Evolutionary conservation across 2,329 filamentous ascomycete genomes (phyloP).

Genomic region (Fusarium secorum): DNA sequence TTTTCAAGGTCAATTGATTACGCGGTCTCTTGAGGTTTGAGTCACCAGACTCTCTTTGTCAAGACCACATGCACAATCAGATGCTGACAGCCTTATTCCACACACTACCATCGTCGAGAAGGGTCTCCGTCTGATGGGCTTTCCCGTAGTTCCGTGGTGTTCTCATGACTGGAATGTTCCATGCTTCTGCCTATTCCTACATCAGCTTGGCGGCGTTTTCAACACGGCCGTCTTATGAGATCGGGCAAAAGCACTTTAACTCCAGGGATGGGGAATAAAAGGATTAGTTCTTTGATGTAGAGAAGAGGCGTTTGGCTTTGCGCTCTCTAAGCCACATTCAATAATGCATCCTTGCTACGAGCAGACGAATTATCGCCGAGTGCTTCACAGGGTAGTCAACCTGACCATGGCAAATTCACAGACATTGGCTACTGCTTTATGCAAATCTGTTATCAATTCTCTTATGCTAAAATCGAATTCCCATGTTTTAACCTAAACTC

Average conservation of each 20-base stretch:
- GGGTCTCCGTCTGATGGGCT: slow-evolving; percentile 10
- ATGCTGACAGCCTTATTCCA: slow-evolving; percentile 24
- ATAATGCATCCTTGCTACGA: not conserved
- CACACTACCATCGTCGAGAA: slow-evolving; percentile 6
- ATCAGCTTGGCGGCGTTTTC: not conserved
- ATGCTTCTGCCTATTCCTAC: not conserved
- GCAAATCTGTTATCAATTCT: not conserved
- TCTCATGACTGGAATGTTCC: slow-evolving; percentile 37
- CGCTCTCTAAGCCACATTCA: not conserved
- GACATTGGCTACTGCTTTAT: not conserved
- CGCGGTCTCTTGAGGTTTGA: slow-evolving; percentile 20
- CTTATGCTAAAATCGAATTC: slow-evolving; percentile 21
- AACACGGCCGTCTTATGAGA: not conserved
- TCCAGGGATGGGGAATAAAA: not conserved
- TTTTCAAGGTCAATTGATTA: slow-evolving; percentile 27
- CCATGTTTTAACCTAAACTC: slow-evolving; percentile 39
- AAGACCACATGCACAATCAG: slow-evolving; percentile 24
- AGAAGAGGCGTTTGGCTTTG: not conserved
- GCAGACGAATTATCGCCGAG: not conserved
- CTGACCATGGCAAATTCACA: not conserved
- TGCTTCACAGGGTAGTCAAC: not conserved
- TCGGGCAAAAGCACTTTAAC: slow-evolving; percentile 9
- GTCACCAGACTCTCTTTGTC: slow-evolving; percentile 33
- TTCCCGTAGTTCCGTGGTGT: slow-evolving; percentile 13
- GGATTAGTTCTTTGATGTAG: not conserved